Percentiles rank a stretch among this genome's conserved stretches.
Evolutionary conservation across 2,329 filamentous ascomycete species (phyloP).

Genomic region (Colletotrichum australisinense): DNA sequence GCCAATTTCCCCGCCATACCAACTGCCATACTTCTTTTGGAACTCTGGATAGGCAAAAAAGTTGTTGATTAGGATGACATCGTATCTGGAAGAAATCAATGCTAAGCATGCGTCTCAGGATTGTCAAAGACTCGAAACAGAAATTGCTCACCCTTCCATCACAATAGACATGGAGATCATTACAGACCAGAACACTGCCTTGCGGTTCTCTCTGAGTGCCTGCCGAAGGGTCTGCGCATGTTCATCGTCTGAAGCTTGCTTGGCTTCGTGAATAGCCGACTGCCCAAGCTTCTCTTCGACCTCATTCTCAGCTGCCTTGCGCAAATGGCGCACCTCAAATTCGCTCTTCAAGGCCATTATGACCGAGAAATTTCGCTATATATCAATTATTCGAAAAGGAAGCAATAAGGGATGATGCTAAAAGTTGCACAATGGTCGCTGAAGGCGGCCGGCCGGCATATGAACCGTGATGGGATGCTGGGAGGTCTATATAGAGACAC

Average conservation of each 20-base stretch:
- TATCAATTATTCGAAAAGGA: too few relatives aligned
- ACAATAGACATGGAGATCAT: slow-evolving; percentile 56
- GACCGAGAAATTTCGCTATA: neutral
- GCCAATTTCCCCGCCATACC: slow-evolving; percentile 44
- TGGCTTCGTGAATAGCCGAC: slow-evolving; percentile 31
- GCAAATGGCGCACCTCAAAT: slow-evolving; percentile 20
- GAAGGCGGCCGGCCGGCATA: neutral
- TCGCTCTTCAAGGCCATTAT: slow-evolving; percentile 7
- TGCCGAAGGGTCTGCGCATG: slow-evolving; percentile 42
- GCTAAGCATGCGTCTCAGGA: too few relatives aligned
- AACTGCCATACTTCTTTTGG: slow-evolving; percentile 53
- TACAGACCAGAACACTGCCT: slow-evolving; percentile 51
- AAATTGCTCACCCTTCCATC: slow-evolving; percentile 59
- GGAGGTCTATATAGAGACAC: neutral
- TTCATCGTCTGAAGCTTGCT: slow-evolving; percentile 36
- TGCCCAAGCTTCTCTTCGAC: slow-evolving; percentile 28
- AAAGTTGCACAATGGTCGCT: neutral
- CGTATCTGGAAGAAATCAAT: neutral
- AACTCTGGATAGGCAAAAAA: slow-evolving; percentile 57
- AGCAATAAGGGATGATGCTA: neutral
- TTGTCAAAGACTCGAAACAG: neutral
- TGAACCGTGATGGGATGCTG: neutral
- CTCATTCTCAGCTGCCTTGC: slow-evolving; percentile 29
- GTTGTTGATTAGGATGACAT: slow-evolving; percentile 48
- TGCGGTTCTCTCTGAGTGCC: slow-evolving; percentile 45